Evolutionary conservation across 805 yeast genomes (phyloP).

Genomic region (Kockiozyma suomiensis): DNA sequence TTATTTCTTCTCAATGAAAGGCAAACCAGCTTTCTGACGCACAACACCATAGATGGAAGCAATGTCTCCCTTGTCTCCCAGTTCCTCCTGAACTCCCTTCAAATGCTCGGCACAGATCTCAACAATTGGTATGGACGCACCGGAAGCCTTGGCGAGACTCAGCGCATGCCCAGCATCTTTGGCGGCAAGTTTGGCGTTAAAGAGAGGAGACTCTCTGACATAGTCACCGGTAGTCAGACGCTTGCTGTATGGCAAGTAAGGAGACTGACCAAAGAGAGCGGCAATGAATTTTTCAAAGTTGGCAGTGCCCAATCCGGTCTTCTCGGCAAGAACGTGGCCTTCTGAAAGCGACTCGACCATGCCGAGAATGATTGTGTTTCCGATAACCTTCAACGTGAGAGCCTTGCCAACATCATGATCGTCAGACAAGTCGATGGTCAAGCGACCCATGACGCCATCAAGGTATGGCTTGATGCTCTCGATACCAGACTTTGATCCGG

Average conservation of each 20-base stretch:
- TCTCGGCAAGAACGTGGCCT: slow-evolving; percentile 38
- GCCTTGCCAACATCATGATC: slow-evolving; percentile 37
- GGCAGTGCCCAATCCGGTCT: slow-evolving; percentile 35
- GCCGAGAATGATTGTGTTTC: slow-evolving; percentile 39
- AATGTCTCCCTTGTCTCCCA: slow-evolving; percentile 35
- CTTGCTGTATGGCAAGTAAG: slow-evolving; percentile 29
- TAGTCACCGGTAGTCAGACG: slow-evolving; percentile 34
- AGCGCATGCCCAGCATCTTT: slow-evolving; percentile 39
- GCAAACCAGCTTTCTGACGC: slow-evolving; percentile 39
- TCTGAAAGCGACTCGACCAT: slow-evolving; percentile 39
- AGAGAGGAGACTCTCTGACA: slow-evolving; percentile 36
- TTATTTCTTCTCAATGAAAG: slow-evolving; percentile 36
- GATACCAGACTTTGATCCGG: slow-evolving; percentile 36
- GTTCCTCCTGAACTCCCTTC: slow-evolving; percentile 31
- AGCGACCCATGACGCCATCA: slow-evolving; percentile 38
- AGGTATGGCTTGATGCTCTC: slow-evolving; percentile 35
- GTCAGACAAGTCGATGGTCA: slow-evolving; percentile 36
- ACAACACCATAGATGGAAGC: slow-evolving; percentile 39
- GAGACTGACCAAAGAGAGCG: slow-evolving; percentile 33
- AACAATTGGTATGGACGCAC: slow-evolving; percentile 33
- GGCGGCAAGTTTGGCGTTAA: slow-evolving; percentile 36
- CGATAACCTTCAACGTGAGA: slow-evolving; percentile 37
- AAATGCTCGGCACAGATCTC: slow-evolving; percentile 35
- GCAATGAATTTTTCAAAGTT: slow-evolving; percentile 31
- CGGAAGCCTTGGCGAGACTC: slow-evolving; percentile 33